Evolutionary conservation across 2,329 filamentous ascomycete genomes (phyloP), one percentile per base, ranked within the genome.

Genomic region (Pestalotiopsis sp.): DNA sequence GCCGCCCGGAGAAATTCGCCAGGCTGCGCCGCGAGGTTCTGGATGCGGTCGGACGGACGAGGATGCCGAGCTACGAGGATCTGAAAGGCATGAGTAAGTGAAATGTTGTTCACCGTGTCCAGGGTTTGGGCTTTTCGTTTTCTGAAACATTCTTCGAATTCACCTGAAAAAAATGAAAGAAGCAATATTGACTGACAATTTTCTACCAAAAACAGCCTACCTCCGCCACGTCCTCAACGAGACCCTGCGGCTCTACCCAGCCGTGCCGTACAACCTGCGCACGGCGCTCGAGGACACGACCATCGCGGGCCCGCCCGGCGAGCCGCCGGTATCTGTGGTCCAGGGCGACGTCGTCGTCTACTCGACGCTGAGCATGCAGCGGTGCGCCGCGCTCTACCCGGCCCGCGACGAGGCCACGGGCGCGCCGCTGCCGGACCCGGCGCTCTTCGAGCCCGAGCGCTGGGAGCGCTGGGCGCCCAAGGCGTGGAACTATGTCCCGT

Each of bases 21-120:
- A 90, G 87, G 73, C 82, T 93, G 9, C 85, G 90, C n/a, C 75
- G 80, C 17, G 90, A 93, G 75, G 89, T 93, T 72, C 74, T 85
- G 20, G 74, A 82, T 3, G 78, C 79, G 0, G 83, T 93, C 4
- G 91, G 90, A 2, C 76, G 83, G 6, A 80, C 84, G 1, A 74
- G 81, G 7, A 75, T 81, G 20, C 84, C 85, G 0, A 90, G 86
- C 1, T 93, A 92, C 75, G 82, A 86, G 2, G 85, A 93, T 73
- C 80, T 93, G 56, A 93, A 93, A 80, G 83, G 84, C 52, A 92
- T 93, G 90, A 87, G 45, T 52, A 52, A 52, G 45, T 52, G 17
- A 17, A 17, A 31, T 31, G 1, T 31, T 31, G 27, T 7, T 31
- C 27, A 31, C 27, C 5, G 27, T 31, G 27, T 31, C 27, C 27